Conservation (phyloP, 1,284 basidiomycete genomes). For the Apiotrichum sp. region DNA sequence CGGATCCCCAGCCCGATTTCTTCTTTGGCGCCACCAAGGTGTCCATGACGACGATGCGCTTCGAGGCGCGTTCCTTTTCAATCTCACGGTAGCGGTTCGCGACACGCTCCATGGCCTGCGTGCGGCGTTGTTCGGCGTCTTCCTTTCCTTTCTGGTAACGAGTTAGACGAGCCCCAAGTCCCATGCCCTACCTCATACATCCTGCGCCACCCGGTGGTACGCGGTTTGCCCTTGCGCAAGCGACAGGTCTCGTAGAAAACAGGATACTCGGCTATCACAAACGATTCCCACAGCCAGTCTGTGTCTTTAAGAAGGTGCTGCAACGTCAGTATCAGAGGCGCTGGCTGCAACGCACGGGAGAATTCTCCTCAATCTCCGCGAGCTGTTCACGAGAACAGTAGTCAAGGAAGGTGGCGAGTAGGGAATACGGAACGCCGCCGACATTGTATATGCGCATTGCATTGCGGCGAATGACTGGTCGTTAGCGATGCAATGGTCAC, state of each 20-base stretch:
- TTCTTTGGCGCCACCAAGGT: conserved; percentile 12
- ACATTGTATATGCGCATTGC: conserved; percentile 33
- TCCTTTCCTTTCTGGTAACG: conserved; percentile 30
- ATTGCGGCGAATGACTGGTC: conserved; percentile 28
- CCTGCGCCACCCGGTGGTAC: conserved; percentile 37
- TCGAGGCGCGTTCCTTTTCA: conserved; percentile 30
- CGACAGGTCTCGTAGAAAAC: conserved; percentile 30
- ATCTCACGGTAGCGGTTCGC: conserved; percentile 34
- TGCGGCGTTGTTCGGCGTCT: conserved; percentile 30
- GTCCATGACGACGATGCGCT: conserved; percentile 35
- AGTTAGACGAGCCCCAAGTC: not conserved
- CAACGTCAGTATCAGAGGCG: not conserved
- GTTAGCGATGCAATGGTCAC: not conserved
- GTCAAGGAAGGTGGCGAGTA: conserved; percentile 31
- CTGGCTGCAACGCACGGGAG: conserved; percentile 19
- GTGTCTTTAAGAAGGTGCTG: conserved; percentile 41
- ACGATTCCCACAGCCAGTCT: conserved; percentile 42
- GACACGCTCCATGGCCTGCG: conserved; percentile 24
- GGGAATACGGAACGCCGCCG: conserved; percentile 31
- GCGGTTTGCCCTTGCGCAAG: conserved; percentile 22
- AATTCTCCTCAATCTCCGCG: conserved; percentile 28
- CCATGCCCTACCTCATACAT: conserved; percentile 34
- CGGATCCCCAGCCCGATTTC: not conserved
- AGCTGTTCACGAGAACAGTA: conserved; percentile 34
- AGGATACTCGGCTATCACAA: conserved; percentile 31